Conservation (phyloP, 768 basidiomycete species). For the Clathrus columnatus region DNA sequence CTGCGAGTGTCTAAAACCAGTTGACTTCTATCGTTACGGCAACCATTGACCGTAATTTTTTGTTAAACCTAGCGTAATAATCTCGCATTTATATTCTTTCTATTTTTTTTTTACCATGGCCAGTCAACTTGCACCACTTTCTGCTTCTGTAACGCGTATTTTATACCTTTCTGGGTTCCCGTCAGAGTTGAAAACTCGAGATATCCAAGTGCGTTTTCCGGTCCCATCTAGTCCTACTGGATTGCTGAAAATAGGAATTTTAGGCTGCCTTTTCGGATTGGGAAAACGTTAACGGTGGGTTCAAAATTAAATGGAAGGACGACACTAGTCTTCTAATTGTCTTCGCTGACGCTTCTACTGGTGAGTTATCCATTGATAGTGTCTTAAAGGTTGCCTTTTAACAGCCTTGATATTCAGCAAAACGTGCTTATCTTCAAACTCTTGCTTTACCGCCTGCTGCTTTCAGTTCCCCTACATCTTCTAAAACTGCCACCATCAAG, state of each 20-base stretch:
- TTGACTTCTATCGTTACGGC: too few species aligned
- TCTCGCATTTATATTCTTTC: neutral
- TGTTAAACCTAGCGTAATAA: neutral
- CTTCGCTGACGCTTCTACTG: slow-evolving; percentile 81
- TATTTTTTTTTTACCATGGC: slow-evolving; percentile 36
- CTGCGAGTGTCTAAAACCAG: too few species aligned
- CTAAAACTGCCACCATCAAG: slow-evolving; percentile 53
- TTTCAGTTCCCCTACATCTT: slow-evolving; percentile 47
- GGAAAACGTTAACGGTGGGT: slow-evolving; percentile 80
- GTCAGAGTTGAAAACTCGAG: slow-evolving; percentile 94
- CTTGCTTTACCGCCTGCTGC: slow-evolving; percentile 74
- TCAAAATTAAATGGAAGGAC: slow-evolving; percentile 99
- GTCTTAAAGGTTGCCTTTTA: neutral
- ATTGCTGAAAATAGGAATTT: neutral
- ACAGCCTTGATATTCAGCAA: slow-evolving; percentile 46
- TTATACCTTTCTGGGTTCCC: slow-evolving; percentile 88
- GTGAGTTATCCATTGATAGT: slow-evolving; percentile 43
- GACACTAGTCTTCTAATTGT: slow-evolving; percentile 94
- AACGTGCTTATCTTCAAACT: slow-evolving; percentile 88
- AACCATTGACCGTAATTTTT: neutral
- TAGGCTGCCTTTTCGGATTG: slow-evolving; percentile 81
- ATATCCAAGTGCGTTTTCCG: slow-evolving; percentile 47
- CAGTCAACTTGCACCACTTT: slow-evolving; percentile 68
- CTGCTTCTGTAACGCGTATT: slow-evolving; percentile 94
- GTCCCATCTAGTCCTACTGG: neutral